Evolutionary conservation across 176 grass and related monocot species (phyloP).

Genomic region (Rhipidocladum racemiflorum): DNA sequence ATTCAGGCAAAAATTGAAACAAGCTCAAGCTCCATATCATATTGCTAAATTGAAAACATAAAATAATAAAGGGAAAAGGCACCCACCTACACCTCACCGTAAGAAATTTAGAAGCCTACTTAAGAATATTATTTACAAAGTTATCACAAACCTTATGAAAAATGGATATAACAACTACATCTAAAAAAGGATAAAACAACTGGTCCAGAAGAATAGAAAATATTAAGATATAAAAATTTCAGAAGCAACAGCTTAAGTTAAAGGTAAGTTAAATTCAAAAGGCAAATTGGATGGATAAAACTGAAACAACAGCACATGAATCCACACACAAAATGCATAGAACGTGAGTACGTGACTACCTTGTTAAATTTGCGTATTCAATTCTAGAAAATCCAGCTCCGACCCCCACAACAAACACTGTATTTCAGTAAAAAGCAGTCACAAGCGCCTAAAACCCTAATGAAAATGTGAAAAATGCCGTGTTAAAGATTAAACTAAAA

Average conservation of each 20-base stretch:
- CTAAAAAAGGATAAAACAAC: neutral
- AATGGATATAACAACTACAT: neutral
- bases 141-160: neutral
- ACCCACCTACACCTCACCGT: neutral
- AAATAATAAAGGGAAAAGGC: neutral
- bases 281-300: neutral
- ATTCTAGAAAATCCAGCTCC: neutral
- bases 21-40: neutral
- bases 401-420: neutral
- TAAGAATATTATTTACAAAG: neutral
- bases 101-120: neutral
- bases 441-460: neutral
- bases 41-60: neutral
- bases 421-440: neutral
- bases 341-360: neutral
- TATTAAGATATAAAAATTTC: neutral
- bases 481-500: neutral
- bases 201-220: neutral
- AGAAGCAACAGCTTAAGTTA: neutral
- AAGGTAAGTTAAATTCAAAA: neutral
- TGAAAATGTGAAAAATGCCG: neutral
- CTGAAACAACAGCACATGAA: neutral
- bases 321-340: neutral
- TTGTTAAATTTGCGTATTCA: neutral
- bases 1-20: neutral